Base-by-base conservation (phyloP, 345 rosid genomes). In the Euphorbia tirucalli region DNA sequence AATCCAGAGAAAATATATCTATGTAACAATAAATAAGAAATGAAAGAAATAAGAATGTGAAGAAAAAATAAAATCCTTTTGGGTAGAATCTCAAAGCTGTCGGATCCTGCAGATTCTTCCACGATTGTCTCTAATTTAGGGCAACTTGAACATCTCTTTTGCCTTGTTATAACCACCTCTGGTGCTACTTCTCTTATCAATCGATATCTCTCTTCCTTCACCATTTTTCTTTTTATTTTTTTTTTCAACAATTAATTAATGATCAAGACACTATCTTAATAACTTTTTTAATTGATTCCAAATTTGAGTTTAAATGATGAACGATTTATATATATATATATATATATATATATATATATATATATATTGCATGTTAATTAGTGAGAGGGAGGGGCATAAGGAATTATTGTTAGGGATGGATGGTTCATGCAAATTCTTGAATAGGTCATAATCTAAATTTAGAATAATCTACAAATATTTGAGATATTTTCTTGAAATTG, bases 111-210 rank as follows among this genome's bases (percentile, higher is more conserved):
- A 46, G 52, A 46, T 46, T 87, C 88, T 71, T 87, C 91, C 21
- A 66, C 46, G 59, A 85, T 85, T 11, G 88, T 82, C 77, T 85
- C 90, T 66, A 87, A 69, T 63, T 65, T 78, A 5, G 86, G 87
- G 61, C 50, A 75, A 57, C 65, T 70, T 24, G 85, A 77, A 63
- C 77, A 68, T 61, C 25, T 61, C 66, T 68, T 80, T 71, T 78
- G 77, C 30, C 61, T 71, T 59, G 74, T 54, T 65, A 78, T 65
- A 70, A 83, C 21, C 22, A 74, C 75, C 32, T 63, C 52, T 30
- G 88, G 88, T 24, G 80, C 80, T 55, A 72, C 70, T 44, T 87
- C 90, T 18, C 77, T 66, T 64, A 75, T 75, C 73, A 22, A 65
- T n/a, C n/a, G n/a, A n/a, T n/a, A n/a, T 39, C 67, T 78, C 32